Conservation (phyloP, 257 asterid species). For the Lycium ferocissimum region DNA sequence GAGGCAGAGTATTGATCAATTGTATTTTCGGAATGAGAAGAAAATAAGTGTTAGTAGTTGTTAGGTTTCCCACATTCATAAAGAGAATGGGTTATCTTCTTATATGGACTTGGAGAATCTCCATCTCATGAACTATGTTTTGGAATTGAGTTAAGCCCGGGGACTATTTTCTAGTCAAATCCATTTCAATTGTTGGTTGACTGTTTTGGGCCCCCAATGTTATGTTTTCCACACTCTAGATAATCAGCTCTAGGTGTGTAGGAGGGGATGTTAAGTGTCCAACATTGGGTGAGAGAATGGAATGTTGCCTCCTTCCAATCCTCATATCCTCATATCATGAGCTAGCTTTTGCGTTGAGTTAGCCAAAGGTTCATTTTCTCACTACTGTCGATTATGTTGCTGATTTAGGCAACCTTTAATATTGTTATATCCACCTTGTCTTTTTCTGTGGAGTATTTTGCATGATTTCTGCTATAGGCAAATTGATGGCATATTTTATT, state of each 20-base stretch:
- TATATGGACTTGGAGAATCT: not conserved
- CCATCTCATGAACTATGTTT: not conserved
- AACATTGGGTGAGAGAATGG: conserved; percentile 17
- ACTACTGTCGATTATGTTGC: not conserved
- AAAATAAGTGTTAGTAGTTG: not conserved
- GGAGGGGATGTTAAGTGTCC: not conserved
- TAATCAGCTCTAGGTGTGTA: not conserved
- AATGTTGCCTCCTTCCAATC: not conserved
- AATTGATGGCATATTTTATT: not conserved
- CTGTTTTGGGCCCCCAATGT: not conserved
- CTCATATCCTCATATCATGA: not conserved
- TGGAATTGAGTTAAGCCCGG: not conserved
- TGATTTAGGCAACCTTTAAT: conserved; percentile 21
- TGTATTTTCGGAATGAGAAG: conserved; percentile 4
- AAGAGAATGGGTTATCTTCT: not conserved
- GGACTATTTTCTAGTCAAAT: conserved; percentile 2
- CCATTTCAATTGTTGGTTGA: conserved; percentile 7
- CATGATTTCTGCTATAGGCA: not conserved
- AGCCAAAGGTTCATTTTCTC: not conserved
- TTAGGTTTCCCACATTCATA: not conserved
- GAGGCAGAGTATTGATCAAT: not conserved
- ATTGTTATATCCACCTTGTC: not conserved
- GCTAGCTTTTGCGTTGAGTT: conserved; percentile 5
- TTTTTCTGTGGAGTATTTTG: conserved; percentile 16
- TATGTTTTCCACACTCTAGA: conserved; percentile 5